Percentiles rank a stretch among this genome's conserved stretches.
phyloP scores from a whole-genome alignment of 352 stramenopile genomes.

The Pythium periplocum region DNA sequence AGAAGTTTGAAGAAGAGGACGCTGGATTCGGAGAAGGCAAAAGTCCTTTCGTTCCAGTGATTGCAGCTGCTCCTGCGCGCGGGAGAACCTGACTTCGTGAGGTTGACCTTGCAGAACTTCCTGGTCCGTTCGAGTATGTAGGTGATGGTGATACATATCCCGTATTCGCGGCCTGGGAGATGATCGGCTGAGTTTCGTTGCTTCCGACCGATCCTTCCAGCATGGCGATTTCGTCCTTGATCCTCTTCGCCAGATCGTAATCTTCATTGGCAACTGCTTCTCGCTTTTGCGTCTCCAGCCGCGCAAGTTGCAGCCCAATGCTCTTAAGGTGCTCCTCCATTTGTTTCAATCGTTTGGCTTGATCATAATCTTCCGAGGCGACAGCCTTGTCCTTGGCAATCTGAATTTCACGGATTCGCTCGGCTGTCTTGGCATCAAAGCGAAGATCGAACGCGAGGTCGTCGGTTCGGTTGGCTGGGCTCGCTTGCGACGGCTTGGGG shows the following conservation, averaged over 20 bases:
- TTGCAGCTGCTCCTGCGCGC: slow-evolving; percentile 25
- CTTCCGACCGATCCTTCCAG: slow-evolving; percentile 58
- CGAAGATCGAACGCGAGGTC: slow-evolving; percentile 83
- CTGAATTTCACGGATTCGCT: slow-evolving; percentile 87
- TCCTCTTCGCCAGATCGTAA: slow-evolving; percentile 87
- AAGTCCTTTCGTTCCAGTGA: slow-evolving; percentile 23
- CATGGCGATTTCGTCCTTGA: slow-evolving; percentile 85
- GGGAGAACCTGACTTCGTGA: slow-evolving; percentile 43
- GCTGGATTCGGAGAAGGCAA: slow-evolving; percentile 2
- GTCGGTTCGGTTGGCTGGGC: slow-evolving; percentile 14
- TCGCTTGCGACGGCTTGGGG: slow-evolving; percentile 13
- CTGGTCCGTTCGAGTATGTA: slow-evolving; percentile 6
- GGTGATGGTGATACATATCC: slow-evolving; percentile 10
- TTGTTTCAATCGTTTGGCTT: slow-evolving; percentile 76
- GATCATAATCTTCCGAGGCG: slow-evolving; percentile 89
- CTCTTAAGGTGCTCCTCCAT: slow-evolving; percentile 89
- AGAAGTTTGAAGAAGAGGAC: slow-evolving; percentile 44
- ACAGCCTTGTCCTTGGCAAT: slow-evolving; percentile 80
- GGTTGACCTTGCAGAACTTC: slow-evolving; percentile 1
- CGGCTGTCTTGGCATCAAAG: slow-evolving; percentile 86
- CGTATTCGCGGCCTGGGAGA: slow-evolving; percentile 6
- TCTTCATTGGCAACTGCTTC: slow-evolving; percentile 89
- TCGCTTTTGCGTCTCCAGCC: slow-evolving; percentile 83
- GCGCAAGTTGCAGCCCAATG: slow-evolving; percentile 80
- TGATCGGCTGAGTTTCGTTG: slow-evolving; percentile 58